Conservation (phyloP, 164 flowering plant genomes). For the Sextonia rubra region DNA sequence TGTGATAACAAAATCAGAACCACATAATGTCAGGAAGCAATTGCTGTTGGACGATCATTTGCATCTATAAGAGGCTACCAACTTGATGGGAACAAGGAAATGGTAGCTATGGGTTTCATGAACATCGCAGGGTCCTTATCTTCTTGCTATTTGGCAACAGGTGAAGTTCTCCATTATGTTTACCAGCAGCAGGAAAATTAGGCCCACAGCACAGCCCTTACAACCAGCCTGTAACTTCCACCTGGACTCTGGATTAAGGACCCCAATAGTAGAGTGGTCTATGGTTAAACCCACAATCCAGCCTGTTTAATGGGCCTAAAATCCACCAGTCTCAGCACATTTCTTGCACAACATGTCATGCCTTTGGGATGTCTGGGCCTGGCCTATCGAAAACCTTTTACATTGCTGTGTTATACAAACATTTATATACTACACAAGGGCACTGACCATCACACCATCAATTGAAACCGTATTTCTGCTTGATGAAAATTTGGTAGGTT, state of each 20-base stretch:
- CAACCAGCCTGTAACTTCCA: too few relatives aligned
- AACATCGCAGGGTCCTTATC: conserved; percentile 74
- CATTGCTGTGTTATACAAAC: too few relatives aligned
- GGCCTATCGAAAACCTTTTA: too few relatives aligned
- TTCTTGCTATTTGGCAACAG: conserved; percentile 89
- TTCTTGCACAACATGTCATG: too few relatives aligned
- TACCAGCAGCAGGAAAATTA: not conserved
- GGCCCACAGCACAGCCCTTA: too few relatives aligned
- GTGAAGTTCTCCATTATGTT: conserved; percentile 22
- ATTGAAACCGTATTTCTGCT: not conserved
- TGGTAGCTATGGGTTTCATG: conserved; percentile 82
- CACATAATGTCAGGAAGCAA: conserved; percentile 58
- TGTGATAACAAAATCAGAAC: not conserved
- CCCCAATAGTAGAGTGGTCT: too few relatives aligned
- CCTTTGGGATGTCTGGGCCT: too few relatives aligned
- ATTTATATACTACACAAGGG: too few relatives aligned
- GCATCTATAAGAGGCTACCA: conserved; percentile 78
- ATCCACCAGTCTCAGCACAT: too few relatives aligned
- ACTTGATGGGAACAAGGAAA: conserved; percentile 85
- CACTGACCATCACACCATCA: not conserved
- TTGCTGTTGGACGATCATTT: conserved; percentile 89
- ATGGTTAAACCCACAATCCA: too few relatives aligned
- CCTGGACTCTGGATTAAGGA: too few relatives aligned
- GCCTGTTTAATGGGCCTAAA: too few relatives aligned
- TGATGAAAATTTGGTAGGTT: conserved; percentile 37